These are phyloP conservation scores for Calonectria pteridis DNA, from an alignment of 2,329 filamentous ascomycete genomes.

Conservation along the genomic window DNA sequence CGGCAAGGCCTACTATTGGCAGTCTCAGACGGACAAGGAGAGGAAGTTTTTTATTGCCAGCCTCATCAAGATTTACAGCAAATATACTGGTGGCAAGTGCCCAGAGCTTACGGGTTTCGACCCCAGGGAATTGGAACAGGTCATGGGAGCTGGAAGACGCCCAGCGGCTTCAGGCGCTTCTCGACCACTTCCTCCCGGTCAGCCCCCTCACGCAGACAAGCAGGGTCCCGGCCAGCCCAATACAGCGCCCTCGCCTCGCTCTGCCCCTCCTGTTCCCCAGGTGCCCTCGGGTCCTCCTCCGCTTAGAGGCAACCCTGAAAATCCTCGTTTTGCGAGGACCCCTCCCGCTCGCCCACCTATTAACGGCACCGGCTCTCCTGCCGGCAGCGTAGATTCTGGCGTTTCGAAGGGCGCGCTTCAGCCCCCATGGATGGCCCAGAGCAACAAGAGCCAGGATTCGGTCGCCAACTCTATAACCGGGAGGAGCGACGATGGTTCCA, in stretches of 20 bases:
- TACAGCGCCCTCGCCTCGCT: slow-evolving; percentile 33
- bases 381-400: slow-evolving; percentile 64
- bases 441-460: slow-evolving; percentile 71
- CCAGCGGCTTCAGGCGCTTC: slow-evolving; percentile 42
- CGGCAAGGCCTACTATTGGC: slow-evolving; percentile 97
- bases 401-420: slow-evolving; percentile 55
- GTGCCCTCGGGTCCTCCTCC: slow-evolving; percentile 32
- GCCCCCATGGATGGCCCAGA: slow-evolving; percentile 60
- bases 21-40: slow-evolving; percentile 92
- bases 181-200: slow-evolving; percentile 37
- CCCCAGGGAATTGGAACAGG: slow-evolving; percentile 79
- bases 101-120: slow-evolving; percentile 89
- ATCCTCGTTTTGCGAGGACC: slow-evolving; percentile 44
- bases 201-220: slow-evolving; percentile 42
- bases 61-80: slow-evolving; percentile 94
- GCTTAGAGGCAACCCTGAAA: slow-evolving; percentile 39
- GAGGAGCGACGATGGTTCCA: slow-evolving; percentile 63
- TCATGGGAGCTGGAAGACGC: slow-evolving; percentile 71
- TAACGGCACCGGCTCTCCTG: slow-evolving; percentile 62
- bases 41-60: slow-evolving; percentile 99
- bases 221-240: slow-evolving; percentile 30
- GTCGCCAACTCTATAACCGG: slow-evolving; percentile 60
- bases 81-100: slow-evolving; percentile 89
- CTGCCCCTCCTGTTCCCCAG: slow-evolving; percentile 33
- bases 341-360: slow-evolving; percentile 50